Evolutionary conservation across 2,329 filamentous ascomycete species (phyloP).

Genomic region (Falciphora oryzae): DNA sequence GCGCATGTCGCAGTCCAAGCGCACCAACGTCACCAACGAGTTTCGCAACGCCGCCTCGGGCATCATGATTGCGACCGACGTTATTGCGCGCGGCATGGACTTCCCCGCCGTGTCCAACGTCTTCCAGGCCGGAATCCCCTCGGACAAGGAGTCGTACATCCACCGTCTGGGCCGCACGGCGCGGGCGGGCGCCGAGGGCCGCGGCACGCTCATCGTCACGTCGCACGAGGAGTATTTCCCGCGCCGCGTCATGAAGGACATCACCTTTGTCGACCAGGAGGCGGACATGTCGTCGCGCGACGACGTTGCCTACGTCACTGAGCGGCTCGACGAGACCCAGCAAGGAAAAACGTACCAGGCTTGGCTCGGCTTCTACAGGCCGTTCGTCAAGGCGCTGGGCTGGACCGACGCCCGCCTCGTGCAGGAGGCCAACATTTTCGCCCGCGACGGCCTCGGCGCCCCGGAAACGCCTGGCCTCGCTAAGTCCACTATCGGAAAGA

Average conservation of each 20-base stretch:
- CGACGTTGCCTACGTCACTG: constrained; percentile 32
- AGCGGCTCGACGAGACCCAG: constrained; percentile 36
- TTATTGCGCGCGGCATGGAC: constrained; percentile 67
- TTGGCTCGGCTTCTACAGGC: constrained; percentile 53
- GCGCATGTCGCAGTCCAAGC: constrained; percentile 43
- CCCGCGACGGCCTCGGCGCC: constrained; percentile 39
- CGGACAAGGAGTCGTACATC: constrained; percentile 58
- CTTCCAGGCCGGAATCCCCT: constrained; percentile 56
- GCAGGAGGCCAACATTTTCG: constrained; percentile 43
- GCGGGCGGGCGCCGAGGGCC: constrained; percentile 57
- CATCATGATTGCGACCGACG: constrained; percentile 63
- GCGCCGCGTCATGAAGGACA: constrained; percentile 44
- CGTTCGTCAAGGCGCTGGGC: constrained; percentile 37
- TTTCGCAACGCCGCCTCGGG: constrained; percentile 46
- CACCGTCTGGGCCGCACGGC: constrained; percentile 63
- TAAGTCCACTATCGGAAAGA: constrained; percentile 46
- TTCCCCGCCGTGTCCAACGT: constrained; percentile 65
- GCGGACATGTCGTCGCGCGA: constrained; percentile 37
- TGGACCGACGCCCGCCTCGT: constrained; percentile 43
- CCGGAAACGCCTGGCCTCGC: constrained; percentile 40
- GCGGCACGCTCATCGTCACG: constrained; percentile 55
- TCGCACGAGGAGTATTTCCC: constrained; percentile 46
- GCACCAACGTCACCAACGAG: constrained; percentile 55
- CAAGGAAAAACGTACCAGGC: constrained; percentile 47
- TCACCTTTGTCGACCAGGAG: constrained; percentile 42